These are phyloP conservation scores for Mrakia gelida DNA, from an alignment of 768 basidiomycete genomes.

Conservation along the genomic window DNA sequence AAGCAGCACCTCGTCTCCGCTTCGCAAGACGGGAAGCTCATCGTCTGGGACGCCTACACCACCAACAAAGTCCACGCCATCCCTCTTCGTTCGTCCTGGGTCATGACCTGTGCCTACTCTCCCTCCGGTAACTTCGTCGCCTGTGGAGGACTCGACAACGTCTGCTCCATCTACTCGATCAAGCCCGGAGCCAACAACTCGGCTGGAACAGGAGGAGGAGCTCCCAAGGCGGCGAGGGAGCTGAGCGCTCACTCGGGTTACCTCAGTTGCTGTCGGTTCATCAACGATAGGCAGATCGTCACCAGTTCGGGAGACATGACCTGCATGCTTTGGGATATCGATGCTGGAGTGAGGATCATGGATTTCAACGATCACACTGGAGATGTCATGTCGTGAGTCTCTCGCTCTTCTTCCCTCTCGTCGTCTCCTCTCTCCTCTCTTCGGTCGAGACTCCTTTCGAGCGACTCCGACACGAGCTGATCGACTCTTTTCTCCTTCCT, in stretches of 20 bases:
- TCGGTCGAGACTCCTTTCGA: not conserved
- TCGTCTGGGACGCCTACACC: slow-evolving; percentile 99
- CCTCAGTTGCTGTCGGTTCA: slow-evolving; percentile 95
- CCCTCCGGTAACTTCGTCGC: slow-evolving; percentile 96
- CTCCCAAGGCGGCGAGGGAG: slow-evolving; percentile 84
- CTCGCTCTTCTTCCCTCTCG: not conserved
- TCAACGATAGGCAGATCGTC: slow-evolving; percentile 97
- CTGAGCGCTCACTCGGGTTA: slow-evolving; percentile 96
- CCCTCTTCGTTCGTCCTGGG: slow-evolving; percentile 95
- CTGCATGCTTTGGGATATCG: slow-evolving; percentile 99
- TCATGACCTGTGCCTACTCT: slow-evolving; percentile 99
- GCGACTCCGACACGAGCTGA: slow-evolving; percentile 12
- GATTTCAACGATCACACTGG: slow-evolving; percentile 99
- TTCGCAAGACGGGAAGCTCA: slow-evolving; percentile 98
- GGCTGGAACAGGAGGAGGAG: slow-evolving; percentile 31
- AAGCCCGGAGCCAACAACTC: slow-evolving; percentile 44
- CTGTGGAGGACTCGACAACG: slow-evolving; percentile 98
- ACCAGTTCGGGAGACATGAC: slow-evolving; percentile 99
- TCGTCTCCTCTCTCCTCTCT: not conserved
- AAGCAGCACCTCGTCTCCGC: slow-evolving; percentile 96
- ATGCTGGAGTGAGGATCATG: slow-evolving; percentile 92
- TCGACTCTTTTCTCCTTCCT: not conserved
- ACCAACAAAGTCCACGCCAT: slow-evolving; percentile 99
- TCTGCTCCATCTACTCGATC: slow-evolving; percentile 94
- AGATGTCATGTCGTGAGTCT: slow-evolving; percentile 92